These are phyloP conservation scores for Cucumis hystrix DNA, from an alignment of 306 rosid genomes.

Conservation along the genomic window DNA sequence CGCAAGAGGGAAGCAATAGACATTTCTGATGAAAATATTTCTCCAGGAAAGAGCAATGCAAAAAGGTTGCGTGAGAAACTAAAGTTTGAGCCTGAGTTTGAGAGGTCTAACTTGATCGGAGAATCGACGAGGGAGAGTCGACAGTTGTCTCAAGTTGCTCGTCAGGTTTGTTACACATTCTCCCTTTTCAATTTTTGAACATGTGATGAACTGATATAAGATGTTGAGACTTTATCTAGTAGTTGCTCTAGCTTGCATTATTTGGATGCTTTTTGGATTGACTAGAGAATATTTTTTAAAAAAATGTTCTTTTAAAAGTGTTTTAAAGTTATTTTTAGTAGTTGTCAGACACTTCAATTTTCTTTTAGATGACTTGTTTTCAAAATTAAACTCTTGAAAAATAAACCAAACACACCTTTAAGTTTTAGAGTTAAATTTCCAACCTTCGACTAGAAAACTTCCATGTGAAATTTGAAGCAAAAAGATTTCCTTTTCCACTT, in stretches of 20 bases:
- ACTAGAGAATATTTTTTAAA: too few species aligned
- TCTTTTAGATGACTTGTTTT: too few species aligned
- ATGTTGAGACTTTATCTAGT: not conserved
- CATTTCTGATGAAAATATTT: slow-evolving; percentile 22
- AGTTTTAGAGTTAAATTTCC: not conserved
- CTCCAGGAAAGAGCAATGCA: slow-evolving; percentile 12
- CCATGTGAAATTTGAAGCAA: not conserved
- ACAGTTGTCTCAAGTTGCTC: slow-evolving; percentile 41
- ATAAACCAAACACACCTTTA: too few species aligned
- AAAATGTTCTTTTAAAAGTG: too few species aligned
- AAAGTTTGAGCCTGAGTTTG: slow-evolving; percentile 12
- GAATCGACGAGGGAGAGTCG: slow-evolving; percentile 32
- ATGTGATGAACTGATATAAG: not conserved
- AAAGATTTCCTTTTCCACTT: not conserved
- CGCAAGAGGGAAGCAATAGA: slow-evolving; percentile 34
- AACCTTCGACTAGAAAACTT: not conserved
- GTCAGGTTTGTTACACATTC: slow-evolving; percentile 34
- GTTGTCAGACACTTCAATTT: too few species aligned
- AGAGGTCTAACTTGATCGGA: slow-evolving; percentile 18
- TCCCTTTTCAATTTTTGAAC: not conserved
- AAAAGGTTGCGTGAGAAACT: slow-evolving; percentile 27
- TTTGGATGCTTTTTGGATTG: not conserved
- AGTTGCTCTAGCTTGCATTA: not conserved
- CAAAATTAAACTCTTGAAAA: too few species aligned
- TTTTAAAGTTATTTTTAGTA: too few species aligned